Conservation (phyloP, 768 basidiomycete species). For the Panaeolus cyanescens region DNA sequence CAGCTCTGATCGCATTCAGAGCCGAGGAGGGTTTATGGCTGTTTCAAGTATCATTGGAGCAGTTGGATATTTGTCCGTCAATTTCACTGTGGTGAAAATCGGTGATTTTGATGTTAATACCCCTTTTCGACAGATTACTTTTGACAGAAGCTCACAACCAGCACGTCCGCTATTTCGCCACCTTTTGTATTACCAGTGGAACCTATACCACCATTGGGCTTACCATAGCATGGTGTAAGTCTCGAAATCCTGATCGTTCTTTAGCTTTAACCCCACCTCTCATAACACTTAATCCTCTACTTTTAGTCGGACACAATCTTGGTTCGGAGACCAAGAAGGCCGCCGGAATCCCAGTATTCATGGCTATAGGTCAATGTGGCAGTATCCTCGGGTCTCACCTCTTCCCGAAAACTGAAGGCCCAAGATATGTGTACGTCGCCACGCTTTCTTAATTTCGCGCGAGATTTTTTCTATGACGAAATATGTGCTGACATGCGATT, state of each 20-base stretch:
- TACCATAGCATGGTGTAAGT: slow-evolving; percentile 77
- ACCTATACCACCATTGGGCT: slow-evolving; percentile 79
- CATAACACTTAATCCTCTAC: background rate
- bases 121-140: slow-evolving; percentile 44
- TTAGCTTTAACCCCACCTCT: background rate
- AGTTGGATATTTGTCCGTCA: slow-evolving; percentile 63
- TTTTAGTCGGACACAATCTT: slow-evolving; percentile 69
- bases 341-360: slow-evolving; percentile 75
- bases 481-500: background rate
- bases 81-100: background rate
- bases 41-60: slow-evolving; percentile 46
- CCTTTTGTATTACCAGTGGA: slow-evolving; percentile 75
- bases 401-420: slow-evolving; percentile 65
- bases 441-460: no score
- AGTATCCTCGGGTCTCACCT: slow-evolving; percentile 77
- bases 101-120: background rate
- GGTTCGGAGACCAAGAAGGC: slow-evolving; percentile 80
- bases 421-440: slow-evolving; percentile 58
- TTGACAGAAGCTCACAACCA: slow-evolving; percentile 53
- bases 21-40: slow-evolving; percentile 52
- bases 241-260: background rate
- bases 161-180: slow-evolving; percentile 75
- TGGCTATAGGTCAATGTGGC: slow-evolving; percentile 80
- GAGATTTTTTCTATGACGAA: background rate
- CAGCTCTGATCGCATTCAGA: slow-evolving; percentile 67